phyloP scores from a whole-genome alignment of 2,329 filamentous ascomycete genomes.

The Penicillium sp. region DNA sequence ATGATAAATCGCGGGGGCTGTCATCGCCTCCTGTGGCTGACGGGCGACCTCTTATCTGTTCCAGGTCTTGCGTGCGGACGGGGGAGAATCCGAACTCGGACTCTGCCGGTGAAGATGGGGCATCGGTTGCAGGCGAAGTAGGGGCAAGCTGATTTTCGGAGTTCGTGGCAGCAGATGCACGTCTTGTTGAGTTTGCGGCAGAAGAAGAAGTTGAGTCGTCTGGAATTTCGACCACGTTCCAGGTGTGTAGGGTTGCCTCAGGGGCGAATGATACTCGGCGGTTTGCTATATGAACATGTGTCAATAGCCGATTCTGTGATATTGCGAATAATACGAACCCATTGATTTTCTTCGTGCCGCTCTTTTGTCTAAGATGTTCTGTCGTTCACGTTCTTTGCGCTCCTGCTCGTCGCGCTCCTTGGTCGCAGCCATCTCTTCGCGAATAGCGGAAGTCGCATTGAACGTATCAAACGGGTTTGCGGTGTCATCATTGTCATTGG shows the following conservation, averaged over 20 bases:
- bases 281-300: constrained; percentile 54
- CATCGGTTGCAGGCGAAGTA: constrained; percentile 51
- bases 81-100: constrained; percentile 57
- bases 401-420: constrained; percentile 67
- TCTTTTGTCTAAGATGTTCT: constrained; percentile 64
- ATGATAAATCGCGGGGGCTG: constrained; percentile 66
- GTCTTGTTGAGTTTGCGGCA: constrained; percentile 68
- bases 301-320: constrained; percentile 14
- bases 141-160: constrained; percentile 30
- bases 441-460: constrained; percentile 39
- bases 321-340: constrained; percentile 43
- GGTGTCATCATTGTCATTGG: constrained; percentile 42
- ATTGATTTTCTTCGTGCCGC: constrained; percentile 90
- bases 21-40: constrained; percentile 46
- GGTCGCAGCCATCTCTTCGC: constrained; percentile 59
- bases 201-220: constrained; percentile 80
- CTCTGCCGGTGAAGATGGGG: constrained; percentile 61
- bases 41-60: constrained; percentile 52
- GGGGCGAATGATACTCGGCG: constrained; percentile 94
- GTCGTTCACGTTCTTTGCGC: constrained; percentile 55
- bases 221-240: constrained; percentile 85
- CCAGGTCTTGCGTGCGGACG: constrained; percentile 61
- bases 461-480: constrained; percentile 49
- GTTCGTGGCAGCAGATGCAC: constrained; percentile 60
- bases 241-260: constrained; percentile 94